Evolutionary conservation across 345 rosid species (phyloP).

Genomic region (Salix udensis): DNA sequence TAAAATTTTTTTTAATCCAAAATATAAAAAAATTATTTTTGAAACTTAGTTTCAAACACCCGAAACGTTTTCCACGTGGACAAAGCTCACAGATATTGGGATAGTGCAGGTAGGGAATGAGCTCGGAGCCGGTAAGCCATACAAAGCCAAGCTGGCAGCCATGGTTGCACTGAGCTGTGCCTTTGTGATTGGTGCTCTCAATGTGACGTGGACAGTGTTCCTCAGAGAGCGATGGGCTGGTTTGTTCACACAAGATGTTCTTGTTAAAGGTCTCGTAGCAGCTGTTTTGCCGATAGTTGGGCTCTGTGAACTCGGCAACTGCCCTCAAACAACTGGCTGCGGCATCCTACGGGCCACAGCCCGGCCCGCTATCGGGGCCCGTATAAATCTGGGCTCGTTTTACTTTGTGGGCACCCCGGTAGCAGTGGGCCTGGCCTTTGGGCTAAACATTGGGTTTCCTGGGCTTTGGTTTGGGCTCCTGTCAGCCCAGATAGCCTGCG

Average conservation of each 20-base stretch:
- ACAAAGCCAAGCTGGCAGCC: conserved; percentile 78
- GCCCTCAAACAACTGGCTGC: conserved; percentile 96
- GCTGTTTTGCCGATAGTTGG: conserved; percentile 87
- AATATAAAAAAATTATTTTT: too few species aligned
- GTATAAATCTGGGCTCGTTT: conserved; percentile 73
- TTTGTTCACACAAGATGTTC: conserved; percentile 59
- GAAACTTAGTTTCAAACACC: too few species aligned
- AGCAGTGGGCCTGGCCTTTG: conserved; percentile 80
- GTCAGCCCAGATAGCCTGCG: conserved; percentile 89
- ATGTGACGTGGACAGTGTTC: conserved; percentile 73
- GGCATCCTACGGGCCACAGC: conserved; percentile 92
- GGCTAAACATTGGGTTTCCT: conserved; percentile 66
- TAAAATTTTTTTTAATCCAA: too few species aligned
- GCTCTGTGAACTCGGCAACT: conserved; percentile 88
- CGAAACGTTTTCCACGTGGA: neutral
- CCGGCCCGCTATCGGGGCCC: conserved; percentile 75
- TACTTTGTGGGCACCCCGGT: conserved; percentile 94
- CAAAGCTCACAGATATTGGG: neutral
- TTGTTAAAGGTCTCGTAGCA: conserved; percentile 61
- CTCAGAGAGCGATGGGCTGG: conserved; percentile 72
- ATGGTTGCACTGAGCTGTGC: conserved; percentile 84
- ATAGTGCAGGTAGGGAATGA: conserved; percentile 85
- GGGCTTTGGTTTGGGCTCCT: conserved; percentile 92
- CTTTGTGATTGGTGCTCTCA: conserved; percentile 61
- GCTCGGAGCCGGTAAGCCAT: conserved; percentile 89